Base-by-base conservation (phyloP, 73 alveolate species). In the Paramecium octaurelia region DNA sequence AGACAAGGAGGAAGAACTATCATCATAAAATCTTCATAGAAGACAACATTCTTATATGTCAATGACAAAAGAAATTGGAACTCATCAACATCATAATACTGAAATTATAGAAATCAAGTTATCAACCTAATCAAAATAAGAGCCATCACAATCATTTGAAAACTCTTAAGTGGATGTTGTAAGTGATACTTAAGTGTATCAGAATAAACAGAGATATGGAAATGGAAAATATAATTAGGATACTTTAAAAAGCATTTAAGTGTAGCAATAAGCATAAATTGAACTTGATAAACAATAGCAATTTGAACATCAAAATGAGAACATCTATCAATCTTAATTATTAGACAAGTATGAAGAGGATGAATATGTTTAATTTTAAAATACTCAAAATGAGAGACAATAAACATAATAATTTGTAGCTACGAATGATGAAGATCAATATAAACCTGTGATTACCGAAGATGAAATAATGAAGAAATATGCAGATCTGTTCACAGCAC, bases 381-480 rank as follows among this genome's bases (percentile, higher is more conserved):
- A 54, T n/a, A 54, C 24, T n/a, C 18, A 54, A 54, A 54, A 54
- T 54, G 14, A 54, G 18, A 54, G 34, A n/a, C 18, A 54, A 54
- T 54, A 54, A 54, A n/a, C 68, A 6, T 54, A 54, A 54, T 54
- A 54, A 12, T 54, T n/a, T 54, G 35, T 54, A 4, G 68, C 12
- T 54, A 54, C 29, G 2, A 73, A 73, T 73, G 64, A 73, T 34
- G 64, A 73, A 9, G 58, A 70, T 5, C 8, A 12, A 73, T 36
- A 73, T 23, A 73, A 34, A 21, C 87, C 57, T 34, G 57, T 43
- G 4, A 43, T 80, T n/a, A 42, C 91, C 0, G 91, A 80, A 16
- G 91, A 80, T 80, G 91, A 80, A 21, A 80, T 80, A 7, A 80
- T 80, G 91, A 80, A 80, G 16, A 80, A 80, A 80, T 80, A 80